Evolutionary conservation across 306 rosid genomes (phyloP), one percentile per base, ranked within the genome.

Genomic region (Fragaria nilgerrensis): DNA sequence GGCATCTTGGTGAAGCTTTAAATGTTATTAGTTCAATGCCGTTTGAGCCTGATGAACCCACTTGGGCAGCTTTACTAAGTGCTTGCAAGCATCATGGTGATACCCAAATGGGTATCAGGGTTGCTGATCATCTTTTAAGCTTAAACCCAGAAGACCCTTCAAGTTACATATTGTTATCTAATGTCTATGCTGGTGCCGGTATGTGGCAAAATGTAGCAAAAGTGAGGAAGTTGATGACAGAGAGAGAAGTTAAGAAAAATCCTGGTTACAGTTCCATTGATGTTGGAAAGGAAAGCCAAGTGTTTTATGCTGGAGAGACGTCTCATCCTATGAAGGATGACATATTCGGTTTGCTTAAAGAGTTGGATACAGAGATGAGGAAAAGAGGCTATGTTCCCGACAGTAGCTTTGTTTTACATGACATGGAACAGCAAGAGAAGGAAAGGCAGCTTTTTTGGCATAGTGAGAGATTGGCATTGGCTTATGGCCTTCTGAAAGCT

Each of bases 271-370:
- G 98, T 80, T 83, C 85, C 79, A 23, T 92, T 34, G 89, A 84
- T 77, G 62, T 92, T 70, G 93, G 97, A 67, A 90, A 80, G 86
- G 97, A 90, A 84, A 90, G 82, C 73, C 81, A 85, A 37, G 89
- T 88, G 56, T 94, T 94, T 86, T 85, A 85, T 76, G 98, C 98
- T 34, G 98, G 98, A 75, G 97, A 94, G 87, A 88, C 90, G 63
- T 77, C 70, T 70, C 94, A 90, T 74, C 85, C 90, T 11, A 80
- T 92, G 93, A 93, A 84, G 85, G 88, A 94, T 76, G 93, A 85
- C 75, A 89, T 94, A 67, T 77, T 76, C 52, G 73, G 68, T 80
- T 76, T 94, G 64, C 88, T 94, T 68, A 87, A 65, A 73, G 86
- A 86, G 77, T 82, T 92, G 47, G 93, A 87, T 63, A 83, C 65